A percentile compares a stretch with the other conserved stretches of the same genome.
phyloP scores from a whole-genome alignment of 1,284 basidiomycete species.

The Ceratobasidium papillatum region DNA sequence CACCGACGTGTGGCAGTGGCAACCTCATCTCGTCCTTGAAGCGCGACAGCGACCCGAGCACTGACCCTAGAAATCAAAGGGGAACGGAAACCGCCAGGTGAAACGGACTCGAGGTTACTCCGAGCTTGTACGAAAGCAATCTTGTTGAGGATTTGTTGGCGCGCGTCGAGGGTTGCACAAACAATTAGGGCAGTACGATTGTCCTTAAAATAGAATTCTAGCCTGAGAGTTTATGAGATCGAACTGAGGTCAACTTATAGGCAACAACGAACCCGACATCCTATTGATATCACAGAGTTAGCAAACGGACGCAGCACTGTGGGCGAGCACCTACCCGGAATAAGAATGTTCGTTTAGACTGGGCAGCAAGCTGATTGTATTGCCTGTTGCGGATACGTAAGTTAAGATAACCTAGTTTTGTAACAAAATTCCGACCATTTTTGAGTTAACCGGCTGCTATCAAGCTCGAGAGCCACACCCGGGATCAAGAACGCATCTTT shows the following conservation, averaged over 20 bases:
- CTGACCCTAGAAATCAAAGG: conserved; percentile 64
- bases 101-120: conserved; percentile 34
- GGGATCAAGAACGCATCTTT: conserved; percentile 84
- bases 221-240: conserved; percentile 55
- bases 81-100: conserved; percentile 56
- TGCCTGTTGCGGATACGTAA: conserved; percentile 60
- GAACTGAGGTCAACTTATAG: not conserved
- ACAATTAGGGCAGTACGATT: conserved; percentile 83
- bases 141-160: conserved; percentile 70
- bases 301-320: not conserved
- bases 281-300: not conserved
- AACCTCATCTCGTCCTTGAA: conserved; percentile 63
- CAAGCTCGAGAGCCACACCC: conserved; percentile 81
- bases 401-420: conserved; percentile 16
- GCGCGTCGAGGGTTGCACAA: conserved; percentile 73
- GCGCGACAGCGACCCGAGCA: conserved; percentile 58
- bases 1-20: conserved; percentile 77
- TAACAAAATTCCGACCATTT: conserved; percentile 66
- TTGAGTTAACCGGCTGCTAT: conserved; percentile 77
- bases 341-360: conserved; percentile 83
- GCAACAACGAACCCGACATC: conserved; percentile 67
- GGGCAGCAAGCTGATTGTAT: conserved; percentile 79
- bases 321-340: conserved; percentile 61
- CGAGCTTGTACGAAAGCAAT: conserved; percentile 40
- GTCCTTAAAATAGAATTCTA: conserved; percentile 92